Conservation (phyloP, 2,329 filamentous ascomycete genomes). For the Arthroderma uncinatum region DNA sequence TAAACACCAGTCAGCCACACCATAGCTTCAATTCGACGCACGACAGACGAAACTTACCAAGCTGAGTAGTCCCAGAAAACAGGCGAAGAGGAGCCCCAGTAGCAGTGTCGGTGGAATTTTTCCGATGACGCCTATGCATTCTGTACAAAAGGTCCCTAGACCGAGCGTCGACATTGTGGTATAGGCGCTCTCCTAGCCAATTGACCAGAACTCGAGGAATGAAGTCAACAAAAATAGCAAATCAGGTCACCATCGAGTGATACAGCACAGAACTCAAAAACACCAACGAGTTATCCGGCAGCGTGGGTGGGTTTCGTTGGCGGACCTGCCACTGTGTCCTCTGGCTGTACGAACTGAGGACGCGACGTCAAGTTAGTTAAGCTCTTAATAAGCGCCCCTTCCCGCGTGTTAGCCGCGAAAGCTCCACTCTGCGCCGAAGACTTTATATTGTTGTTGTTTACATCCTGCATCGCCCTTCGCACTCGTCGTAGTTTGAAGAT, state of each 20-base stretch:
- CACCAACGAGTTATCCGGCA: not conserved
- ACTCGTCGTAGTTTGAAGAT: too few relatives aligned
- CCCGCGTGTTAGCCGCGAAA: not conserved
- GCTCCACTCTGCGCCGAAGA: not conserved
- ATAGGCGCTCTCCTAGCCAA: constrained; percentile 11
- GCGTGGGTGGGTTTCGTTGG: not conserved
- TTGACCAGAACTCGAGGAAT: constrained; percentile 13
- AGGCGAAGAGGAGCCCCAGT: constrained; percentile 24
- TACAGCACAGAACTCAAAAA: not conserved
- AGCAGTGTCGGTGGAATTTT: constrained; percentile 23
- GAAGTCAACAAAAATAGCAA: not conserved
- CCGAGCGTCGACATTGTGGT: constrained; percentile 3
- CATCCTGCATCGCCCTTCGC: not conserved
- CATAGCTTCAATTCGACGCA: not conserved
- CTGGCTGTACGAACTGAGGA: not conserved
- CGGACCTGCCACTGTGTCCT: constrained; percentile 3
- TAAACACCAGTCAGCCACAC: not conserved
- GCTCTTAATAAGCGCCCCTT: not conserved
- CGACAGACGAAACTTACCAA: not conserved
- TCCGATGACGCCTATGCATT: constrained; percentile 24
- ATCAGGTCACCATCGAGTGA: not conserved
- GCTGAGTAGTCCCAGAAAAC: constrained; percentile 3
- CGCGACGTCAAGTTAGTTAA: not conserved
- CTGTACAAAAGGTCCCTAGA: constrained; percentile 21
- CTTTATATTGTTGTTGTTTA: not conserved